Evolutionary conservation across 2,329 filamentous ascomycete genomes (phyloP).

Genomic region (Monosporascus sp.): DNA sequence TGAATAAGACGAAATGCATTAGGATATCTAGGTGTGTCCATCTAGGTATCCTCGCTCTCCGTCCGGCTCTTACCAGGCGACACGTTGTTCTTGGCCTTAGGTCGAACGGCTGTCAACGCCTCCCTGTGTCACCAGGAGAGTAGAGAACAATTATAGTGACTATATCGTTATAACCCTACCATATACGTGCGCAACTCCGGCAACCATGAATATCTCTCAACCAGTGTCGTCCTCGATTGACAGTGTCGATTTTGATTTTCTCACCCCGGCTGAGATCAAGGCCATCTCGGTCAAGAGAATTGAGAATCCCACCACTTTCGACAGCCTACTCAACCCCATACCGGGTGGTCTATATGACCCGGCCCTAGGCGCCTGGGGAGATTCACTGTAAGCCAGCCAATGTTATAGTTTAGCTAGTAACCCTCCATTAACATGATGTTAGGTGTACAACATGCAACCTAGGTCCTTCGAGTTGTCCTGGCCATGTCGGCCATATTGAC

Average conservation of each 20-base stretch:
- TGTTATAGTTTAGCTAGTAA: background rate
- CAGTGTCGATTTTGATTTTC: constrained; percentile 84
- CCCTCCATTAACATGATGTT: constrained; percentile 8
- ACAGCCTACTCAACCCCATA: constrained; percentile 81
- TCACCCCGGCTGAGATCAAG: constrained; percentile 77
- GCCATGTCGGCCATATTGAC: constrained; percentile 92
- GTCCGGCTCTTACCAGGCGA: background rate
- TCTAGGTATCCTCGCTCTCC: background rate
- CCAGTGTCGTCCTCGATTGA: constrained; percentile 79
- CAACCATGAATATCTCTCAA: constrained; percentile 65
- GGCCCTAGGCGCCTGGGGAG: constrained; percentile 83
- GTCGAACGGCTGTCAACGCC: background rate
- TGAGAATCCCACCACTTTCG: constrained; percentile 90
- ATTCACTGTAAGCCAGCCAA: constrained; percentile 63
- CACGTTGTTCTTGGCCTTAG: too few relatives aligned
- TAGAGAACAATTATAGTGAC: constrained; percentile 2
- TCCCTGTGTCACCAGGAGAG: background rate
- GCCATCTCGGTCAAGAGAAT: constrained; percentile 90
- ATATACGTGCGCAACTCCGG: background rate
- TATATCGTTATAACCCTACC: constrained; percentile 1
- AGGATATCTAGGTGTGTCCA: background rate
- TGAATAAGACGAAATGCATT: background rate
- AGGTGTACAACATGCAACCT: constrained; percentile 93
- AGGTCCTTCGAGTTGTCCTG: constrained; percentile 75
- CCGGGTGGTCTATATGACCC: constrained; percentile 90